These are phyloP conservation scores for Scenedesmus sp. DNA, from an alignment of 163 green algal species.

Conservation along the genomic window DNA sequence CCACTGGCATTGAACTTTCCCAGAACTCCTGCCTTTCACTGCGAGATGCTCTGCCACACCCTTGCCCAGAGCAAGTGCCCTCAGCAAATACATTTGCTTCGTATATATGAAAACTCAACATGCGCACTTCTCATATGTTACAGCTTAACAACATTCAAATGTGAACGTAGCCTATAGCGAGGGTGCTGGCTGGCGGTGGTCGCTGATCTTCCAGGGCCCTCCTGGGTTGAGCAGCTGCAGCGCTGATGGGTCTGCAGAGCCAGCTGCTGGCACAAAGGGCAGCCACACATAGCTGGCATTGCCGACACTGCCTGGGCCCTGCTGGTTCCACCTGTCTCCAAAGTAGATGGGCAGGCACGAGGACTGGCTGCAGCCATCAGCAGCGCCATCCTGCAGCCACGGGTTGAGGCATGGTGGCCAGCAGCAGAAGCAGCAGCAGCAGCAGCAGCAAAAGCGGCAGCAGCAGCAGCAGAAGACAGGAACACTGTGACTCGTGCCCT, in stretches of 20 bases:
- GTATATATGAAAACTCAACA: not conserved
- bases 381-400: not conserved
- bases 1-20: too few relatives aligned
- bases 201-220: not conserved
- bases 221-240: slow-evolving; percentile 30
- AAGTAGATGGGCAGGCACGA: slow-evolving; percentile 41
- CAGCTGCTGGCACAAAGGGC: slow-evolving; percentile 16
- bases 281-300: slow-evolving; percentile 51
- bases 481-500: not conserved
- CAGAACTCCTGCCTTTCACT: too few relatives aligned
- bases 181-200: not conserved
- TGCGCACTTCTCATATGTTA: not conserved
- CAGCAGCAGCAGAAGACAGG: not conserved
- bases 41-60: too few relatives aligned
- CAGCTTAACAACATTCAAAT: too few relatives aligned
- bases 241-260: not conserved
- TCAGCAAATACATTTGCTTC: not conserved
- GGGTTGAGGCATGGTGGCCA: not conserved
- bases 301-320: slow-evolving; percentile 2
- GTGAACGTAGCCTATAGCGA: not conserved
- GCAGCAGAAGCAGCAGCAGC: not conserved
- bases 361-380: not conserved
- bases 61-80: not conserved
- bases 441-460: not conserved
- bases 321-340: slow-evolving; percentile 33